phyloP scores from a whole-genome alignment of 2,329 filamentous ascomycete species.

The Colletotrichum sansevieriae region DNA sequence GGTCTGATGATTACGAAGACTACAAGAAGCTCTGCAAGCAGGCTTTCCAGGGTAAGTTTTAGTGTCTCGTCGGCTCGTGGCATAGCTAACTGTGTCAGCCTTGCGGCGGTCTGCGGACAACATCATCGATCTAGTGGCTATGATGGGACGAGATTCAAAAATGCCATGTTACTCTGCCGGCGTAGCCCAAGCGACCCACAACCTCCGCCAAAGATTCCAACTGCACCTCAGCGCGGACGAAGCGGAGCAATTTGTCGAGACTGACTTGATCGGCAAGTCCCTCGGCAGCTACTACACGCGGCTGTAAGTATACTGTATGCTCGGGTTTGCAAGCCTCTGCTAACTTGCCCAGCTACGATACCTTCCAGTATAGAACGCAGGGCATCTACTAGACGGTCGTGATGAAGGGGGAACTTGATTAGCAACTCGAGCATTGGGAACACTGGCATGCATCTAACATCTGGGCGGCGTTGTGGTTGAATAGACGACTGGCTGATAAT shows the following conservation, averaged over 20 bases:
- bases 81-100: constrained; percentile 58
- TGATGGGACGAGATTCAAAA: constrained; percentile 86
- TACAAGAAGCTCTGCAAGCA: constrained; percentile 86
- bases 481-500: constrained; percentile 40
- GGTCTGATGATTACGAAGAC: constrained; percentile 77
- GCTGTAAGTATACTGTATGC: constrained; percentile 68
- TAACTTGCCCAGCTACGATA: constrained; percentile 73
- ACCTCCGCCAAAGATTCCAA: constrained; percentile 81
- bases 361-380: constrained; percentile 89
- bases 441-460: constrained; percentile 39
- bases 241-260: constrained; percentile 84
- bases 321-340: not conserved
- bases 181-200: constrained; percentile 76
- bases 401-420: constrained; percentile 12
- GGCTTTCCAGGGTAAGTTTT: constrained; percentile 79
- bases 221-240: constrained; percentile 86
- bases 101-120: constrained; percentile 83
- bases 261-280: constrained; percentile 83
- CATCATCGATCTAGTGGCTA: constrained; percentile 83
- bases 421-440: constrained; percentile 33
- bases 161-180: constrained; percentile 88
- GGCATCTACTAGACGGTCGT: constrained; percentile 78
- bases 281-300: constrained; percentile 89
- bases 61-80: not conserved
- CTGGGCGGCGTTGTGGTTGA: constrained; percentile 42